phyloP scores from a whole-genome alignment of 2,329 filamentous ascomycete genomes.

The Pseudohalonectria lignicola region DNA sequence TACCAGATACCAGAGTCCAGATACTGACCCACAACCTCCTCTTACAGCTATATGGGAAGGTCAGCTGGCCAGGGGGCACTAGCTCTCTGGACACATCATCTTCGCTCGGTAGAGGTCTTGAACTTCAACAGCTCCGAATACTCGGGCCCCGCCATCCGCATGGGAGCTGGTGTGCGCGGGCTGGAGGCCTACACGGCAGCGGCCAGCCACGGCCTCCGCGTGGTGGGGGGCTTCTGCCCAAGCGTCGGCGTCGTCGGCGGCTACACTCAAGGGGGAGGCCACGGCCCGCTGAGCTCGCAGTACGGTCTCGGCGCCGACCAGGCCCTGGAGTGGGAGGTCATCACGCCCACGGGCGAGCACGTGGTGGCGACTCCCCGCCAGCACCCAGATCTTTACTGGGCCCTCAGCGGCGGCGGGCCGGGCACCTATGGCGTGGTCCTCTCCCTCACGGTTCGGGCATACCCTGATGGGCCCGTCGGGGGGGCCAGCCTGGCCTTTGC shows the following conservation, averaged over 20 bases:
- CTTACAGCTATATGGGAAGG: conserved; percentile 17
- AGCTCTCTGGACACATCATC: conserved; percentile 36
- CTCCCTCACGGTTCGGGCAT: conserved; percentile 20
- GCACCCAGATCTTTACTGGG: conserved; percentile 46
- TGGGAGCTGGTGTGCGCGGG: conserved; percentile 41
- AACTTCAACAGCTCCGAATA: conserved; percentile 14
- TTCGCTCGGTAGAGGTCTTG: conserved; percentile 32
- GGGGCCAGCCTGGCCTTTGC: not conserved
- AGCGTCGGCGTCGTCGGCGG: conserved; percentile 8
- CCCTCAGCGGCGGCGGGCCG: conserved; percentile 38
- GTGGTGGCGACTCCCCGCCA: conserved; percentile 29
- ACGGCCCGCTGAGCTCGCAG: conserved; percentile 31
- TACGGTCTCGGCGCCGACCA: conserved; percentile 47
- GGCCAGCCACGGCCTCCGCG: conserved; percentile 23
- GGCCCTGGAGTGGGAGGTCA: conserved; percentile 30
- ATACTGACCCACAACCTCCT: not conserved
- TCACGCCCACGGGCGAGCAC: conserved; percentile 31
- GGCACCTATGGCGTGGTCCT: conserved; percentile 40
- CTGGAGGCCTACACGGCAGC: conserved; percentile 30
- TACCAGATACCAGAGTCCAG: not conserved
- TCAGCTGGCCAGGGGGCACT: conserved; percentile 33
- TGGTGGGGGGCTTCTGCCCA: conserved; percentile 38
- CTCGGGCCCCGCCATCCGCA: conserved; percentile 2
- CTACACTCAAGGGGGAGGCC: conserved; percentile 26
- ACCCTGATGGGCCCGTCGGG: not conserved